A percentile compares a stretch with the other conserved stretches of the same genome.
phyloP scores from a whole-genome alignment of 2,329 filamentous ascomycete genomes.

The Coniochaeta sp. region DNA sequence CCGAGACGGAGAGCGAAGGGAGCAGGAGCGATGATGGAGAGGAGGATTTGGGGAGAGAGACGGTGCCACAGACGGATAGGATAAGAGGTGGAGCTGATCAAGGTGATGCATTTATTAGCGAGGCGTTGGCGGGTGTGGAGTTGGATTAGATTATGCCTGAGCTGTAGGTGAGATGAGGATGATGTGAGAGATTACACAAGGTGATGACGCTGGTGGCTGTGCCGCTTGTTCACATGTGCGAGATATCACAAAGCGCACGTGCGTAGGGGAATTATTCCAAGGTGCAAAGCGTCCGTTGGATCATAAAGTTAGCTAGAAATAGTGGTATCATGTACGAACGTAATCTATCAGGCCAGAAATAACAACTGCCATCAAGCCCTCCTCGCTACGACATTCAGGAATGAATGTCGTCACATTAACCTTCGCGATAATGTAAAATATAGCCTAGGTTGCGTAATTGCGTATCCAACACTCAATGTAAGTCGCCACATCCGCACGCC shows the following conservation, averaged over 20 bases:
- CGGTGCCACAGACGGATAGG: slow-evolving; percentile 3
- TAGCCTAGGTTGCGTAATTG: slow-evolving; percentile 17
- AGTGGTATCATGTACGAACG: slow-evolving; percentile 1
- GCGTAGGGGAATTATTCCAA: neutral
- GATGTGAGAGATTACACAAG: neutral
- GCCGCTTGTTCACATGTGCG: no score
- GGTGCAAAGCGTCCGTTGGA: neutral
- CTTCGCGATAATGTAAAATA: slow-evolving; percentile 15
- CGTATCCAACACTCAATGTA: neutral
- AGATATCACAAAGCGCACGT: no score
- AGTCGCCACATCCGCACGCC: neutral
- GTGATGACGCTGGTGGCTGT: no score
- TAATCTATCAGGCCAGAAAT: neutral
- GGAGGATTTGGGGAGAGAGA: slow-evolving; percentile 2
- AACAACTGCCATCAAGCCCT: neutral
- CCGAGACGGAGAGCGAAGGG: slow-evolving; percentile 44
- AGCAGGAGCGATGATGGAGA: slow-evolving; percentile 33
- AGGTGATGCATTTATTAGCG: slow-evolving; percentile 18
- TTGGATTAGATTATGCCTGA: slow-evolving; percentile 14
- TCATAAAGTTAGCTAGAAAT: neutral
- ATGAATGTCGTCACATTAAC: neutral
- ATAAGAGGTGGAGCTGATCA: neutral
- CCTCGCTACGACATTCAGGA: no score
- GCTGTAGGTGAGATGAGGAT: no score
- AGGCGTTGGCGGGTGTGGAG: slow-evolving; percentile 22